Conservation (phyloP, 2,329 filamentous ascomycete genomes). For the Claviceps quebecensis region DNA sequence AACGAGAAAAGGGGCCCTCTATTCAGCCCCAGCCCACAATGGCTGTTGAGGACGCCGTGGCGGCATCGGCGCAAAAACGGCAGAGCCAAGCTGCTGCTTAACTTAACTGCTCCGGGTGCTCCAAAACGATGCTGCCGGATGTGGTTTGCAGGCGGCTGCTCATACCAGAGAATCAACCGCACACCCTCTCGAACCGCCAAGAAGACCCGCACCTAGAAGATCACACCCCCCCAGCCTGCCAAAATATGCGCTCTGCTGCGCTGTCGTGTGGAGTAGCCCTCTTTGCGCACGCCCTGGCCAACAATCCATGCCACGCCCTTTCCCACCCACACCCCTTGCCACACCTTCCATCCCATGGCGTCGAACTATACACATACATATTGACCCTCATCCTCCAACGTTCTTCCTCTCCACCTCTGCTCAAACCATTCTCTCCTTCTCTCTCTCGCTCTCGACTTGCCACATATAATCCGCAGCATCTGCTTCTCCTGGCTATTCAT, state of each 20-base stretch:
- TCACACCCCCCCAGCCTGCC: background rate
- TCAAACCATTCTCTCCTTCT: constrained; percentile 3
- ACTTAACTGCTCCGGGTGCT: too few relatives aligned
- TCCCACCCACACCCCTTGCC: background rate
- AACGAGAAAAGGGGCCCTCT: too few relatives aligned
- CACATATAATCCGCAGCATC: background rate
- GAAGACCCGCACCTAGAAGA: background rate
- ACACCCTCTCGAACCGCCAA: background rate
- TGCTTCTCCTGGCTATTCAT: background rate
- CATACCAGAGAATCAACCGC: constrained; percentile 2
- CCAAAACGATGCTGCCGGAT: too few relatives aligned
- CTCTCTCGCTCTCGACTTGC: background rate
- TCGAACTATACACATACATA: constrained; percentile 9
- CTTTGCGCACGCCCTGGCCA: background rate
- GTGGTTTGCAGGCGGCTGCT: background rate
- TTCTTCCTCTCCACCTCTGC: constrained; percentile 1
- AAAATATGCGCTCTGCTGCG: background rate
- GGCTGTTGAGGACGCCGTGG: too few relatives aligned
- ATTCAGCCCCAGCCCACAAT: too few relatives aligned
- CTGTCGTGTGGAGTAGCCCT: background rate
- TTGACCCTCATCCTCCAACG: constrained; percentile 9
- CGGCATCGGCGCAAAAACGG: too few relatives aligned
- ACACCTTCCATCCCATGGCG: background rate
- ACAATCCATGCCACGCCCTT: background rate
- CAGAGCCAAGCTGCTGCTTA: too few relatives aligned